Conservation (phyloP, 192 early-diverging fungal species). For the Dissophora ornata region DNA sequence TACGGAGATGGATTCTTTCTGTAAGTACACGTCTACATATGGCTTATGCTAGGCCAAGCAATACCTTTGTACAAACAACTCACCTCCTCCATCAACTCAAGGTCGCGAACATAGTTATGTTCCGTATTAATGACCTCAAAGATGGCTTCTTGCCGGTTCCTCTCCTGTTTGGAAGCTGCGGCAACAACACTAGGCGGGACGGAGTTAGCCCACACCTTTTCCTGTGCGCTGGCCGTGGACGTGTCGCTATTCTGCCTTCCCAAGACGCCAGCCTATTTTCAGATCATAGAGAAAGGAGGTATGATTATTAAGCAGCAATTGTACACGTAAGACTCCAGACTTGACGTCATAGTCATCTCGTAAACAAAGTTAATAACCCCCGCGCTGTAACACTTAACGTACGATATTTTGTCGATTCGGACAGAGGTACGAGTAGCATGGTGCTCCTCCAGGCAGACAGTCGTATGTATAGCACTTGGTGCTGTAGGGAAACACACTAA, state of each 20-base stretch:
- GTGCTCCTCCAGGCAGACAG: conserved; percentile 31
- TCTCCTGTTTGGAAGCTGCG: conserved; percentile 66
- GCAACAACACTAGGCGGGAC: conserved; percentile 35
- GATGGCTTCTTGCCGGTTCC: conserved; percentile 94
- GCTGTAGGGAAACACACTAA: conserved; percentile 41
- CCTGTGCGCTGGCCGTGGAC: conserved; percentile 24
- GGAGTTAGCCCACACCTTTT: conserved; percentile 54
- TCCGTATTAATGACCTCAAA: conserved; percentile 94
- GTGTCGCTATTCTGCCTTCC: conserved; percentile 40
- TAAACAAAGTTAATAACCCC: too few relatives aligned
- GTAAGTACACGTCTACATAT: too few relatives aligned
- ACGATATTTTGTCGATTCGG: conserved; percentile 47
- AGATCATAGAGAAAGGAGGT: not conserved
- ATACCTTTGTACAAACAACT: conserved; percentile 48
- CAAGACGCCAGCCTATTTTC: conserved; percentile 23
- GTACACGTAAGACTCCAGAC: too few relatives aligned
- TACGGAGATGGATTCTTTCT: not conserved
- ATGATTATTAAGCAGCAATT: not conserved
- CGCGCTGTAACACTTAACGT: too few relatives aligned
- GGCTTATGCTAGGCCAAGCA: too few relatives aligned
- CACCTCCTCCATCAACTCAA: conserved; percentile 85
- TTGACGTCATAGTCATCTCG: too few relatives aligned
- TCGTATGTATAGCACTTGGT: conserved; percentile 33
- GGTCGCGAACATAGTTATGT: conserved; percentile 89
- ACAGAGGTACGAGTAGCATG: conserved; percentile 48